These are phyloP conservation scores for Micractinium conductrix DNA, from an alignment of 139 green algal species.

Conservation along the genomic window DNA sequence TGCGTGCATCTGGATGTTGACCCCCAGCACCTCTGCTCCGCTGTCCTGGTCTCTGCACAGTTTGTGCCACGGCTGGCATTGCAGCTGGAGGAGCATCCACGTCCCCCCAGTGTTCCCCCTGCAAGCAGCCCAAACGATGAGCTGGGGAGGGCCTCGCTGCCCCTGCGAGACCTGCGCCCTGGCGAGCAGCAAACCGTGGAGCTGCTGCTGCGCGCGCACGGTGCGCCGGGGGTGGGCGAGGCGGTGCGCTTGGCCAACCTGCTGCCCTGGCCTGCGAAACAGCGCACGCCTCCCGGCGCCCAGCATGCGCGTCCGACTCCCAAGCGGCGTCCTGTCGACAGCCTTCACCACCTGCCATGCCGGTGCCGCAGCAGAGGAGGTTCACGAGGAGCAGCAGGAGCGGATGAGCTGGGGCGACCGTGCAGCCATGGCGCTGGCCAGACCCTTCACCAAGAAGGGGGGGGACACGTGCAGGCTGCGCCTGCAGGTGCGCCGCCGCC, in stretches of 20 bases:
- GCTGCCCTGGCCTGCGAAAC: background rate
- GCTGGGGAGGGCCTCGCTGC: background rate
- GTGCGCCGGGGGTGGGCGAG: background rate
- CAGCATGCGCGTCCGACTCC: too few species aligned
- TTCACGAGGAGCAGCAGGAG: background rate
- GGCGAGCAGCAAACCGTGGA: background rate
- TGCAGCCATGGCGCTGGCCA: background rate
- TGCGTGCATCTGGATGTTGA: too few species aligned
- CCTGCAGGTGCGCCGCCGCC: background rate
- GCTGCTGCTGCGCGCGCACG: background rate
- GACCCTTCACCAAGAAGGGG: constrained; percentile 9
- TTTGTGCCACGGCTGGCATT: too few species aligned
- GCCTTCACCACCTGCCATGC: background rate
- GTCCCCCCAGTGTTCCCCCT: too few species aligned
- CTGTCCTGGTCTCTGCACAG: too few species aligned
- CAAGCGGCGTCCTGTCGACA: background rate
- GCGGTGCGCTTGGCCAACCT: background rate
- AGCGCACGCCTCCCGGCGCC: too few species aligned
- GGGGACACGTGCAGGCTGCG: background rate
- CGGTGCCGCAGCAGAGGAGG: background rate
- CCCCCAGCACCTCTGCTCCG: too few species aligned
- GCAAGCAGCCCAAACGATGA: constrained; percentile 13
- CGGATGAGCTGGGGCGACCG: background rate
- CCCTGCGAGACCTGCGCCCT: background rate
- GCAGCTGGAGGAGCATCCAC: too few species aligned